phyloP scores from a whole-genome alignment of 2,329 filamentous ascomycete species.

The Scedosporium apiospermum region DNA sequence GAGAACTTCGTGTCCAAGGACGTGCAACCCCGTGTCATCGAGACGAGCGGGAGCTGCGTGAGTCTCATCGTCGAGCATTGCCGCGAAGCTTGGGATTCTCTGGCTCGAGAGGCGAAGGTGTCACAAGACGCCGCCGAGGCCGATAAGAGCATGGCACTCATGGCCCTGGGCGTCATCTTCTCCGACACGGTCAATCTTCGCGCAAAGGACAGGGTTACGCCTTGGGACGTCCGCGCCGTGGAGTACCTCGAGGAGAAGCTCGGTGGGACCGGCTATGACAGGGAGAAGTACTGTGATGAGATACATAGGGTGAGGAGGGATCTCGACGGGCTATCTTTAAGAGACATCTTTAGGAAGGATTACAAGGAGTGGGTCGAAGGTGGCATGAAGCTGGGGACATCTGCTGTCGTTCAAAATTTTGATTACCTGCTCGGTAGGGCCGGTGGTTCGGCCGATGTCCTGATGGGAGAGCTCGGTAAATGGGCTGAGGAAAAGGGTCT shows the following conservation, averaged over 20 bases:
- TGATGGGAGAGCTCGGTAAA: conserved; percentile 37
- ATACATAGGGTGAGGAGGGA: conserved; percentile 59
- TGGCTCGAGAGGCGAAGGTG: background rate
- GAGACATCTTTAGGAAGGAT: conserved; percentile 69
- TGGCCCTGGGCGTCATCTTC: conserved; percentile 62
- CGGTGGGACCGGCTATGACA: conserved; percentile 20
- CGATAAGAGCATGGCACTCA: conserved; percentile 52
- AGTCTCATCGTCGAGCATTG: conserved; percentile 58
- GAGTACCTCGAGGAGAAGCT: conserved; percentile 46
- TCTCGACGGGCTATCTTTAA: conserved; percentile 48
- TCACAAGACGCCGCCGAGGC: conserved; percentile 17
- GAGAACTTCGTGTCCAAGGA: conserved; percentile 44
- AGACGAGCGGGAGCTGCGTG: conserved; percentile 62
- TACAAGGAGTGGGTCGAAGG: conserved; percentile 69
- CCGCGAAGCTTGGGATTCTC: conserved; percentile 41
- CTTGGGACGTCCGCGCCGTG: conserved; percentile 49
- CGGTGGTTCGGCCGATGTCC: conserved; percentile 28
- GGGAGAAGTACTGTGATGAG: conserved; percentile 45
- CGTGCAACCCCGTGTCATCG: conserved; percentile 49
- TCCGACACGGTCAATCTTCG: conserved; percentile 62
- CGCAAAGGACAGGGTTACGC: conserved; percentile 54
- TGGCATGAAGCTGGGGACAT: conserved; percentile 53
- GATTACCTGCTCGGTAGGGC: conserved; percentile 48
- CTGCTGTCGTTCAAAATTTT: conserved; percentile 54
- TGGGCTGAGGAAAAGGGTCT: conserved; percentile 50